phyloP scores from a whole-genome alignment of 495 filamentous ascomycete genomes.

The Staphylotrichum longicolle region DNA sequence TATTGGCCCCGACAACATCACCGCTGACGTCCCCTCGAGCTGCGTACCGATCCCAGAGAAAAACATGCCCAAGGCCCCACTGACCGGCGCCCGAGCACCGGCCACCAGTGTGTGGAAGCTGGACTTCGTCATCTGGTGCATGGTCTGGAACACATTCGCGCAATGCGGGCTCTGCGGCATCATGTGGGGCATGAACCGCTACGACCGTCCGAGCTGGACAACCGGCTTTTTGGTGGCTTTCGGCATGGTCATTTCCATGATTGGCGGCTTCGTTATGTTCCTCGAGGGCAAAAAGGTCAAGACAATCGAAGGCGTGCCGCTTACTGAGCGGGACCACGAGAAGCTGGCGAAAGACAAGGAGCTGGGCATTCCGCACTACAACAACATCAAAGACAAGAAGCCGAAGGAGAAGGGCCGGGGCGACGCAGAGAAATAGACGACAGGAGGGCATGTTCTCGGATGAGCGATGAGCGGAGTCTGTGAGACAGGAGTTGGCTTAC shows the following conservation, averaged over 20 bases:
- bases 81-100: conserved; percentile 63
- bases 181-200: conserved; percentile 78
- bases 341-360: conserved; percentile 48
- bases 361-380: conserved; percentile 50
- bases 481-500: neutral
- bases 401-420: conserved; percentile 34
- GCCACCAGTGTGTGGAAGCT: conserved; percentile 71
- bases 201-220: conserved; percentile 66
- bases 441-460: neutral
- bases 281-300: conserved; percentile 64
- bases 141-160: conserved; percentile 72
- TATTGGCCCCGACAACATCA: conserved; percentile 47
- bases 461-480: neutral
- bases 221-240: conserved; percentile 72
- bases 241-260: conserved; percentile 63
- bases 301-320: conserved; percentile 61
- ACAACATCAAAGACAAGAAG: conserved; percentile 54
- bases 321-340: conserved; percentile 45
- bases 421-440: conserved; percentile 16
- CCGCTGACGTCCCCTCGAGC: conserved; percentile 33
- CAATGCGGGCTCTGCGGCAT: conserved; percentile 66
- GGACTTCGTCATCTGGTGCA: conserved; percentile 74
- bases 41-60: conserved; percentile 55
- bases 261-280: conserved; percentile 67
- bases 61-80: conserved; percentile 54